Evolutionary conservation across 116 monocot species (phyloP), one percentile per base, ranked within the genome.

Genomic region (Papilionanthe hybrid): DNA sequence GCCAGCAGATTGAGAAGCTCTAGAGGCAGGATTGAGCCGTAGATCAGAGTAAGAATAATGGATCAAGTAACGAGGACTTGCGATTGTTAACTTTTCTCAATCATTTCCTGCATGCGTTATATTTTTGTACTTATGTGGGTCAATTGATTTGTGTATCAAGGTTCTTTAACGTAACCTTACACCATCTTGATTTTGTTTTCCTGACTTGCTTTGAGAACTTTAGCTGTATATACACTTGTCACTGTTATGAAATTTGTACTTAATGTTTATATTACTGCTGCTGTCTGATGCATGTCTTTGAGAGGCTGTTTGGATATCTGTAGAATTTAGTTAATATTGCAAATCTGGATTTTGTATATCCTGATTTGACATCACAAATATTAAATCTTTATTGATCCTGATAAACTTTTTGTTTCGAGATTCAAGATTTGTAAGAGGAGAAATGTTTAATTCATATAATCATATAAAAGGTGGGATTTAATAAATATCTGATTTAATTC

Each of bases 1-100:
- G 68, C 43, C 84, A 88, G 72, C 87, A 85, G 57, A 37, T 90
- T 53, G 89, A 92, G 79, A 88, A 84, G 86, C 84, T 87, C 77
- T 86, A 86, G 84, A 79, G 84, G 45, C 76, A 80, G 79, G 89
- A 92, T 19, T 92, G 82, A 87, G 3, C 5, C 13, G 5, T 4
- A 28, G 28, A 69, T 69, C 69, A 9, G 69, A 30, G 28, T 4
- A 69, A 32, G 13, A 2, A 27, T 11, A 9, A 17, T 11, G 7
- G 68, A 68, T 1, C 7, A 30, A 28, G 42, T 7, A n/a, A 41
- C 9, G 7, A 72, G 72, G 72, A 20, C 20, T 7, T 72, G 1
- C 18, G 29, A n/a, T n/a, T n/a, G 27, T 41, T 72, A 0, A 18
- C n/a, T 72, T 43, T 7, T 72, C 18, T n/a, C 5, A 13, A 32